phyloP scores from a whole-genome alignment of 495 filamentous ascomycete species.

The Viridothelium virens region DNA sequence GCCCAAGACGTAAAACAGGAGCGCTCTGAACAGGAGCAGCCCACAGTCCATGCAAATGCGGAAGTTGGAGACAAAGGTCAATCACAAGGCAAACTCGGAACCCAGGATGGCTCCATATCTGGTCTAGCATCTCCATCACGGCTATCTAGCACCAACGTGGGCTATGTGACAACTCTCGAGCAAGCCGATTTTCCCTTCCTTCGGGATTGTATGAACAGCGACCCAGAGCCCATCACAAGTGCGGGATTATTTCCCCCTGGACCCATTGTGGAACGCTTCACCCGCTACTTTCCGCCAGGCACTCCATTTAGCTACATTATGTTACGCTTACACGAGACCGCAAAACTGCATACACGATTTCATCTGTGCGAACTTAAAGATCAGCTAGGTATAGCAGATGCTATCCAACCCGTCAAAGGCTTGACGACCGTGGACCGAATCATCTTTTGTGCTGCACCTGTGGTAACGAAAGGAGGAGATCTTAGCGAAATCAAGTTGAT shows the following conservation, averaged over 20 bases:
- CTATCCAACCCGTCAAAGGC: slow-evolving; percentile 55
- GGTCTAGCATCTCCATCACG: slow-evolving; percentile 13
- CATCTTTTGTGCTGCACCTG: slow-evolving; percentile 65
- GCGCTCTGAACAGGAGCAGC: slow-evolving; percentile 11
- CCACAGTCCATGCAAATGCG: slow-evolving; percentile 17
- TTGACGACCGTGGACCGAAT: slow-evolving; percentile 65
- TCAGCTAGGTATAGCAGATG: slow-evolving; percentile 56
- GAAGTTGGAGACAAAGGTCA: neutral
- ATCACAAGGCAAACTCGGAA: slow-evolving; percentile 9
- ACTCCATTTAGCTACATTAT: slow-evolving; percentile 74
- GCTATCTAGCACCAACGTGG: slow-evolving; percentile 43
- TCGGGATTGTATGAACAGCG: slow-evolving; percentile 49
- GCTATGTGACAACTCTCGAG: slow-evolving; percentile 76
- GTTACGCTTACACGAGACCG: slow-evolving; percentile 58
- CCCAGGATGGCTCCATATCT: slow-evolving; percentile 13
- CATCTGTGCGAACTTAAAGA: slow-evolving; percentile 58
- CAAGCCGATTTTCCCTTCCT: slow-evolving; percentile 58
- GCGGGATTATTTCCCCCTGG: slow-evolving; percentile 70
- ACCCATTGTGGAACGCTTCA: slow-evolving; percentile 58
- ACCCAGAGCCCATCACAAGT: slow-evolving; percentile 57
- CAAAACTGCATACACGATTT: slow-evolving; percentile 54
- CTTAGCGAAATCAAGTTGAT: slow-evolving; percentile 38
- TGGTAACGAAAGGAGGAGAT: slow-evolving; percentile 32
- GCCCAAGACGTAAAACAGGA: slow-evolving; percentile 39
- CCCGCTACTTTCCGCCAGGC: slow-evolving; percentile 64